A percentile compares a stretch with the other conserved stretches of the same genome.
These are phyloP conservation scores for Ampelomyces quisqualis DNA, from an alignment of 2,329 filamentous ascomycete species.

Conservation along the genomic window DNA sequence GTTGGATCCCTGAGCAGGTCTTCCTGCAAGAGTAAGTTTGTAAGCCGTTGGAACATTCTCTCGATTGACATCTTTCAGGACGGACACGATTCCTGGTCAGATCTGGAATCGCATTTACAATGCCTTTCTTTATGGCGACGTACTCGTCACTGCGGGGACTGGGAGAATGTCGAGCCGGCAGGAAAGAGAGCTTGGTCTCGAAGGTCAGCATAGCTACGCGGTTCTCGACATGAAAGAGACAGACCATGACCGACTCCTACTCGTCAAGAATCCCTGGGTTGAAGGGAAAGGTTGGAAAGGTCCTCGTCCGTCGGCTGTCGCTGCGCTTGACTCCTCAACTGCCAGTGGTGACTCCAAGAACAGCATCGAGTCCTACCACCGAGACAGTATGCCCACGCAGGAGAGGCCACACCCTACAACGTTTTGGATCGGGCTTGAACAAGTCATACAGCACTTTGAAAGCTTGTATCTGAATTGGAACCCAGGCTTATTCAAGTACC, in stretches of 20 bases:
- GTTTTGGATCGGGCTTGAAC: constrained; percentile 90
- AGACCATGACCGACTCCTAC: constrained; percentile 64
- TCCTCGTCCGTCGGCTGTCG: constrained; percentile 26
- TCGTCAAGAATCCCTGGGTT: constrained; percentile 96
- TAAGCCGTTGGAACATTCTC: no score
- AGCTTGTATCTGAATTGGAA: constrained; percentile 99
- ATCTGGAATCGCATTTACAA: constrained; percentile 77
- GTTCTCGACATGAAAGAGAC: constrained; percentile 75
- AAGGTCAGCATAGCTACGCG: constrained; percentile 91
- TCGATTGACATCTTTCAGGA: no score
- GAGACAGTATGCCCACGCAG: constrained; percentile 30
- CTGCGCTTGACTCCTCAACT: constrained; percentile 18
- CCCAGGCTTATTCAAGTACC: constrained; percentile 73
- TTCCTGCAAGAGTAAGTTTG: constrained; percentile 74
- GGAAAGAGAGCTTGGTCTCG: constrained; percentile 77
- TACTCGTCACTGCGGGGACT: constrained; percentile 87
- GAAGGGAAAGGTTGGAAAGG: constrained; percentile 75
- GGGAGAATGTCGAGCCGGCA: constrained; percentile 75
- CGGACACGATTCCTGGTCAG: constrained; percentile 72
- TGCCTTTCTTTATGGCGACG: constrained; percentile 74
- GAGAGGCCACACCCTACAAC: constrained; percentile 63
- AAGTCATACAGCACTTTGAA: constrained; percentile 88
- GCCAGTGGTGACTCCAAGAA: constrained; percentile 16
- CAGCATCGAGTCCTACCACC: constrained; percentile 24
- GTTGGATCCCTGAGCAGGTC: constrained; percentile 95